Base-by-base conservation (phyloP, 208 protist species). In the Crithidia fasciculata region DNA sequence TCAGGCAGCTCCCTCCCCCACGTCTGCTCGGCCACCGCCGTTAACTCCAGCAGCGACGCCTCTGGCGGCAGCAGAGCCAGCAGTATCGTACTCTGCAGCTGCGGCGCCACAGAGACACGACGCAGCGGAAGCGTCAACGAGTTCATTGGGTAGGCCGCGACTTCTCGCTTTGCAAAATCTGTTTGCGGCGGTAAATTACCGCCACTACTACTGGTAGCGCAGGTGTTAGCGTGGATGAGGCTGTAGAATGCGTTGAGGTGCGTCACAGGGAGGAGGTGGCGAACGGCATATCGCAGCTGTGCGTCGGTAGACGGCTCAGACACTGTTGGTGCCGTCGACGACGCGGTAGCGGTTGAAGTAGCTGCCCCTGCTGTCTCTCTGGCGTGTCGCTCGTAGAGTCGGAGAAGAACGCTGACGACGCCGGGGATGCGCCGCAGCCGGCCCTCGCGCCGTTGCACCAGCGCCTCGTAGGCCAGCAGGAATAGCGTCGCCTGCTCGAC, bases 381-480 rank as follows among this genome's bases (percentile, higher is more conserved):
- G 50, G 37, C 39, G 53, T 82, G 67, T 0, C 79, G 78, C n/a
- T 72, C 37, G 49, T 81, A 82, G 15, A 89, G 59, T 1, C 43
- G 41, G 8, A 55, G 9, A 2, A 90, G 76, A 2, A 83, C 72
- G 9, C 72, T 47, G 3, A 82, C 74, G 8, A 95, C n/a, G 10
- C 49, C 74, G 2, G 73, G 75, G 0, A 87, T 66, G 5, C 84
- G 83, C 37, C 84, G 78, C 53, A 95, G 80, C 12, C 82, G 90
- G 12, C 49, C 36, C 16, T 69, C 50, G 6, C 79, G 75, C 15
- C 69, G 69, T 8, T 77, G 72, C 43, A 88, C 69, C 16, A 95
- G 43, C 41, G 91, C 90, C 49, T 89, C 86, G 61, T 90, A 88
- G 39, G 89, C 66, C 8, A 95, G 76, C 49, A 86, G 73, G 47